Evolutionary conservation across 1,284 basidiomycete genomes (phyloP), one percentile per base, ranked within the genome.

Genomic region (Ganoderma multipileum): DNA sequence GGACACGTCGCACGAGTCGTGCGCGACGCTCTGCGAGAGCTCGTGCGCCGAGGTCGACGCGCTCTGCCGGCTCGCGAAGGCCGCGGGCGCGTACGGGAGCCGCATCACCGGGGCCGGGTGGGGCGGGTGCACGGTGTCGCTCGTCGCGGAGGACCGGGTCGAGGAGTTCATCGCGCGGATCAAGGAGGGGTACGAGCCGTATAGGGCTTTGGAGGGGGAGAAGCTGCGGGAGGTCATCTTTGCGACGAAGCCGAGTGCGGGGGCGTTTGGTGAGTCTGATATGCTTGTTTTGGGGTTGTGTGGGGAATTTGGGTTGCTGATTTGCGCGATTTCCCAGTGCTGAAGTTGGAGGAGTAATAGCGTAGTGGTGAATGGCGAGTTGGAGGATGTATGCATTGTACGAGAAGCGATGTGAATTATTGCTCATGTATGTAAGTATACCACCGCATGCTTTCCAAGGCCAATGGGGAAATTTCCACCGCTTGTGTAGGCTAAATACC

Each of bases 51-150:
- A 95, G 79, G 82, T 96, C 20, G 89, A 97, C 77, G 79, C 87
- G 74, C 84, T 97, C 18, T 86, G 86, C 14, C 76, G 74, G 76
- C 78, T 96, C 72, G 85, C 87, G n/a, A 81, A 84, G 64, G 82
- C 86, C 23, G 86, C 89, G 3, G 95, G 95, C 12, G 93, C 94
- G 9, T 87, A 91, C 68, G 95, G 95, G 1, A 91, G 89, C 73
- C 85, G 93, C 41, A 80, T 94, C 26, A 95, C 94, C 39, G 93
- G 92, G 54, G 95, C 95, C 0, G 95, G 95, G 2, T 97, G 95
- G 95, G 95, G 95, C 62, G 95, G 95, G 14, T 95, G 94, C 73
- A 93, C 92, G 0, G 92, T 97, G 28, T 94, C 93, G 20, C 85
- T 97, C 23, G 91, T 97, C 3, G 85, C 88, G 8, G 90, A 92